These are phyloP conservation scores for Vitis vinifera DNA, from an alignment of 164 flowering plant species.

Conservation along the genomic window ASM3070453v1 NC_081817.1:5590001-5590500, in stretches of 20 bases:
- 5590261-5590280: constrained; percentile 83
- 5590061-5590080: constrained; percentile 19
- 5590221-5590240: constrained; percentile 98
- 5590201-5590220: constrained; percentile 91
- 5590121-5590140: constrained; percentile 48
- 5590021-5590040: constrained; percentile 11
- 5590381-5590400: too few species aligned
- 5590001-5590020: constrained; percentile 24
- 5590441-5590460: too few species aligned
- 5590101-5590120: constrained; percentile 32
- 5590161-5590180: constrained; percentile 35
- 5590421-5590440: too few species aligned
- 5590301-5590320: not conserved
- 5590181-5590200: constrained; percentile 39
- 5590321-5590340: too few species aligned
- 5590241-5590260: constrained; percentile 87
- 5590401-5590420: too few species aligned
- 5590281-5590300: constrained; percentile 10
- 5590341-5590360: too few species aligned
- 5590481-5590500: too few species aligned
- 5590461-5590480: too few species aligned
- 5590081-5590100: constrained; percentile 13
- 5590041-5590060: constrained; percentile 13
- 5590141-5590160: constrained; percentile 39
- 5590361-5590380: too few species aligned